Percentiles rank a stretch among this genome's conserved stretches.
These are phyloP conservation scores for Handroanthus guayacan DNA, from an alignment of 257 asterid species.

Conservation along the genomic window DNA sequence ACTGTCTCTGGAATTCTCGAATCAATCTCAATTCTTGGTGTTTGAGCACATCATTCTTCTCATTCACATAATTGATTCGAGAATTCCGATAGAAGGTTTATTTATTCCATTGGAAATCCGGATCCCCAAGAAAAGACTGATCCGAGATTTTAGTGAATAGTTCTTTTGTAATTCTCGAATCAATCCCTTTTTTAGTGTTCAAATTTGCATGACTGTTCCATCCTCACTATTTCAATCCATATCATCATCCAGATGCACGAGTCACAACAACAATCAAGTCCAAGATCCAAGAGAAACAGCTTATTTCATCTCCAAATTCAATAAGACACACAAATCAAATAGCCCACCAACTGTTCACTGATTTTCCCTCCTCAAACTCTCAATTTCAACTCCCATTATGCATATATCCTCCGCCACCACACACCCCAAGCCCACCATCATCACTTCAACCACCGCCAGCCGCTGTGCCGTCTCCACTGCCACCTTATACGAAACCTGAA, in stretches of 20 bases:
- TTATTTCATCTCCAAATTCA: constrained; percentile 8
- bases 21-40: no score
- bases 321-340: no score
- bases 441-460: neutral
- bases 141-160: no score
- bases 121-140: no score
- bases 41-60: no score
- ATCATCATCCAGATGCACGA: neutral
- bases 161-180: no score
- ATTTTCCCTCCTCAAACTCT: neutral
- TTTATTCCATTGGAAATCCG: no score
- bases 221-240: neutral
- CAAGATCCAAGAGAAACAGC: neutral
- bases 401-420: constrained; percentile 32
- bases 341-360: neutral
- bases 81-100: no score
- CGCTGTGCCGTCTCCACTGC: neutral
- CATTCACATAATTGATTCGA: no score
- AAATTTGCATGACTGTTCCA: no score
- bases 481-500: constrained; percentile 29
- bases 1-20: no score
- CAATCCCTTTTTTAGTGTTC: no score
- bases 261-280: neutral
- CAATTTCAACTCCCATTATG: constrained; percentile 33
- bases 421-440: constrained; percentile 4